Evolutionary conservation across 371 early-diverging fungal species (phyloP).

Genomic region (Zopfochytrium polystomum): DNA sequence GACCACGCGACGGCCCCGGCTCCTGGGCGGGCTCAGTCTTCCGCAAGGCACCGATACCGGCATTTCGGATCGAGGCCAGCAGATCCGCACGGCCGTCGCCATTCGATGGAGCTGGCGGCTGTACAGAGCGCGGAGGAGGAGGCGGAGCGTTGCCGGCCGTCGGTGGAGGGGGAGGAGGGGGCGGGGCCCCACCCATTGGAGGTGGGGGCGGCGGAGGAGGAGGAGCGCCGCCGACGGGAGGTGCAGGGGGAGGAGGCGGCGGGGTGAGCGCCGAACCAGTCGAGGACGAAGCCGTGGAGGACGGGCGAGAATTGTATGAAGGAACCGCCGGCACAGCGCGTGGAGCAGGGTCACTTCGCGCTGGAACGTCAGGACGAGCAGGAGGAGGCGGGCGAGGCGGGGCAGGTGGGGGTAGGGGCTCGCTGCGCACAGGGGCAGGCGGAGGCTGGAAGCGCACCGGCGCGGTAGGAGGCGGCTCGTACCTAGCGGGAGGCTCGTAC

Average conservation of each 20-base stretch:
- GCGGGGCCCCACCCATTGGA: constrained; percentile 9
- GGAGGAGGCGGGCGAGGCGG: constrained; percentile 20
- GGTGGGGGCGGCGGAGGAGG: constrained; percentile 8
- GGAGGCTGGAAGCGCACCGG: constrained; percentile 18
- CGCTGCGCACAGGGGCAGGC: constrained; percentile 11
- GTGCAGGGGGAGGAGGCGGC: constrained; percentile 33
- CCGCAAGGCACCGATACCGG: constrained; percentile 27
- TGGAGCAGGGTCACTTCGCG: constrained; percentile 13
- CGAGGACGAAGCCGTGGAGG: background rate
- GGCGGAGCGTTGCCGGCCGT: constrained; percentile 1
- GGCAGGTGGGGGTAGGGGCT: constrained; percentile 9
- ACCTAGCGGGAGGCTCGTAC: constrained; percentile 2
- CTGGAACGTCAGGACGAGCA: constrained; percentile 14
- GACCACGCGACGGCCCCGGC: too few relatives aligned
- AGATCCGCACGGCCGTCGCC: constrained; percentile 19
- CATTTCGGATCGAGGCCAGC: constrained; percentile 30
- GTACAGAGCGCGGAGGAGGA: constrained; percentile 3
- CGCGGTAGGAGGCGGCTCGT: constrained; percentile 17
- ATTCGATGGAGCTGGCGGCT: constrained; percentile 14
- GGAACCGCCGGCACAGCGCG: constrained; percentile 13
- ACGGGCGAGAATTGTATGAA: constrained; percentile 19
- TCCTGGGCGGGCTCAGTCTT: constrained; percentile 1
- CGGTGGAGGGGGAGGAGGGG: constrained; percentile 31
- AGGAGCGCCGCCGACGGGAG: background rate
- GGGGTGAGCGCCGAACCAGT: constrained; percentile 19